Percentiles rank a stretch among this genome's conserved stretches.
Evolutionary conservation across 148 eudicot genomes (phyloP).

Genomic region (Amaranthus cruentus): DNA sequence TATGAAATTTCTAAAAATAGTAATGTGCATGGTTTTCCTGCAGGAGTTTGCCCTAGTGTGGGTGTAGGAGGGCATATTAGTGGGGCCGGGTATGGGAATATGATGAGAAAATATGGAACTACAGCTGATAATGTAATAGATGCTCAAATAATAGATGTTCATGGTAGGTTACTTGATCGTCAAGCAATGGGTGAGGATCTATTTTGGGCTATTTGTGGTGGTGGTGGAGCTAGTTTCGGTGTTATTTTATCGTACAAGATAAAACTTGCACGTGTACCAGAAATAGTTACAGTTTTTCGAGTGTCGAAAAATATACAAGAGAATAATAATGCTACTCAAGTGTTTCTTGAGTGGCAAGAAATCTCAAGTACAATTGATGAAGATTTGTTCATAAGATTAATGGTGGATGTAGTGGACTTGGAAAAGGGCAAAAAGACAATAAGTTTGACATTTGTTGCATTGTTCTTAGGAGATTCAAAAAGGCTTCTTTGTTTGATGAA

Average conservation of each 20-base stretch:
- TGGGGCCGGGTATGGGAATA: slow-evolving; percentile 21
- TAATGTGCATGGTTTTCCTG: slow-evolving; percentile 14
- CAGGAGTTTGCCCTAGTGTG: slow-evolving; percentile 16
- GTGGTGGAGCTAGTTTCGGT: slow-evolving; percentile 20
- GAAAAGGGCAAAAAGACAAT: slow-evolving; percentile 9
- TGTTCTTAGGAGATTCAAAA: slow-evolving; percentile 14
- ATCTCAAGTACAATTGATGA: slow-evolving; percentile 16
- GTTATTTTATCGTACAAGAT: slow-evolving; percentile 20
- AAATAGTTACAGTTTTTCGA: slow-evolving; percentile 16
- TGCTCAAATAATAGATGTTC: slow-evolving; percentile 14
- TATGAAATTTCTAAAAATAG: slow-evolving; percentile 9
- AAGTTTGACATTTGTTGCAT: slow-evolving; percentile 6
- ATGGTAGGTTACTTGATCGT: slow-evolving; percentile 16
- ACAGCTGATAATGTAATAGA: slow-evolving; percentile 11
- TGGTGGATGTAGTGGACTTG: slow-evolving; percentile 5
- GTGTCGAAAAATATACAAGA: slow-evolving; percentile 11
- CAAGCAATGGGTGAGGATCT: slow-evolving; percentile 19
- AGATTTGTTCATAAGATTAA: slow-evolving; percentile 11
- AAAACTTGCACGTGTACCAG: slow-evolving; percentile 16
- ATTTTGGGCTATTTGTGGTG: slow-evolving; percentile 23
- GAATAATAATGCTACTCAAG: not conserved
- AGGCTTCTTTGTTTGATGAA: slow-evolving; percentile 4
- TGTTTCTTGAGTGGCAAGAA: slow-evolving; percentile 18
- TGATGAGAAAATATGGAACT: slow-evolving; percentile 21
- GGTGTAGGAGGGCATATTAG: slow-evolving; percentile 23